A percentile compares a stretch with the other conserved stretches of the same genome.
Evolutionary conservation across 768 basidiomycete species (phyloP).

Genomic region (Podaxis pistillaris): DNA sequence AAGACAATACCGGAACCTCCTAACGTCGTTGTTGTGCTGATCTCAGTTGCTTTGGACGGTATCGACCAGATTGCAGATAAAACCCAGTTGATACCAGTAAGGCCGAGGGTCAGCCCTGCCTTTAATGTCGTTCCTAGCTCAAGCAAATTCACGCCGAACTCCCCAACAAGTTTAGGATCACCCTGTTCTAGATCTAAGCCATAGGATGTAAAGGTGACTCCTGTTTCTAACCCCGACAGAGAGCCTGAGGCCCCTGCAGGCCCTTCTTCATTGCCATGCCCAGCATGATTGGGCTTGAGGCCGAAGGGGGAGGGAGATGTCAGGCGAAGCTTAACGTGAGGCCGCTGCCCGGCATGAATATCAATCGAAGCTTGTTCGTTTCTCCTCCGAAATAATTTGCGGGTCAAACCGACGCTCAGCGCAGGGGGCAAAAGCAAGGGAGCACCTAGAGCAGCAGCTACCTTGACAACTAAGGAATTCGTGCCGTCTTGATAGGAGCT

Average conservation of each 20-base stretch:
- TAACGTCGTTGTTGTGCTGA: conserved; percentile 33
- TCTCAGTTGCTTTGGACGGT: conserved; percentile 9
- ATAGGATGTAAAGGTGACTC: conserved; percentile 38
- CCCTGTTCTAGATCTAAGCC: conserved; percentile 10
- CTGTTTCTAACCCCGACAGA: conserved; percentile 22
- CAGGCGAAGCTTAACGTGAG: conserved; percentile 31
- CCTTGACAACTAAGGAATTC: conserved; percentile 41
- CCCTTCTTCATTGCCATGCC: conserved; percentile 45
- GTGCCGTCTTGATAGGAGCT: conserved; percentile 49
- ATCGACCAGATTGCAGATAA: conserved; percentile 12
- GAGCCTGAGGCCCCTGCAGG: conserved; percentile 16
- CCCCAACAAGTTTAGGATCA: conserved; percentile 45
- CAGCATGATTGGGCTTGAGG: conserved; percentile 41
- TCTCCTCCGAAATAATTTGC: conserved; percentile 51
- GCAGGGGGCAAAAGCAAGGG: conserved; percentile 32
- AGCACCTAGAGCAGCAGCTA: conserved; percentile 32
- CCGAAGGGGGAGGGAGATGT: conserved; percentile 54
- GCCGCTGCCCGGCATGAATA: conserved; percentile 27
- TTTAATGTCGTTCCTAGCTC: conserved; percentile 58
- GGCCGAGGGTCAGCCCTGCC: conserved; percentile 45
- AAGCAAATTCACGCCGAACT: conserved; percentile 49
- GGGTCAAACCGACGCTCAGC: conserved; percentile 39
- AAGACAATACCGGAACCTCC: conserved; percentile 48
- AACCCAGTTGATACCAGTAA: conserved; percentile 34
- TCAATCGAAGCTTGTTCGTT: conserved; percentile 42